Evolutionary conservation across 2,329 filamentous ascomycete genomes (phyloP).

Genomic region (Pseudocercospora pini-densiflorae): DNA sequence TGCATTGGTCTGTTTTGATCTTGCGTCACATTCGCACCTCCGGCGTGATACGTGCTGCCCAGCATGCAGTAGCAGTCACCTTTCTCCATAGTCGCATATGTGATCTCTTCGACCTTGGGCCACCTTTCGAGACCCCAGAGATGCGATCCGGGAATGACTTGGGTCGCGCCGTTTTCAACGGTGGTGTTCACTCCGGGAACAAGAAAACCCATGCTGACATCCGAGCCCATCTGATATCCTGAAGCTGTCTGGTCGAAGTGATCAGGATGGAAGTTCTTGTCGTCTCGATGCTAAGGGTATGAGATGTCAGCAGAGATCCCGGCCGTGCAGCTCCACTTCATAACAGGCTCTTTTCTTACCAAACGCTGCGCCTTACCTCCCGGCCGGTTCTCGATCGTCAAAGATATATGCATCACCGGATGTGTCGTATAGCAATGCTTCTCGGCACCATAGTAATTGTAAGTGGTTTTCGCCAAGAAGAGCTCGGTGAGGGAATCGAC

Average conservation of each 20-base stretch:
- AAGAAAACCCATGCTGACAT: conserved; percentile 2
- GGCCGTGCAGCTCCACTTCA: background rate
- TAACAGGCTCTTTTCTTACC: background rate
- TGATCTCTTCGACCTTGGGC: conserved; percentile 7
- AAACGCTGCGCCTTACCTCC: conserved; percentile 1
- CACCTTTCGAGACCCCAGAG: conserved; percentile 3
- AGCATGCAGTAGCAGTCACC: conserved; percentile 4
- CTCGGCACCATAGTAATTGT: conserved; percentile 8
- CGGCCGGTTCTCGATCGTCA: conserved; percentile 5
- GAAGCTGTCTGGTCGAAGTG: conserved; percentile 3
- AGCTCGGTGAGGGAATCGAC: background rate
- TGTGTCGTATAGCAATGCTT: conserved; percentile 9
- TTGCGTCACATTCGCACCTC: background rate
- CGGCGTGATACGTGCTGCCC: conserved; percentile 2
- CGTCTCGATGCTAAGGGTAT: background rate
- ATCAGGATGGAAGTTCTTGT: conserved; percentile 10
- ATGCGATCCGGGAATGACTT: conserved; percentile 7
- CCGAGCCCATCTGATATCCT: background rate
- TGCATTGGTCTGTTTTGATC: conserved; percentile 6
- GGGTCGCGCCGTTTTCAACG: conserved; percentile 6
- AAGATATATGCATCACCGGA: conserved; percentile 1
- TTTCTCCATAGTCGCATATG: conserved; percentile 7
- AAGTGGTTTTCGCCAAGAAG: conserved; percentile 4
- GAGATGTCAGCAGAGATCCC: background rate
- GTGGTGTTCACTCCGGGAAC: conserved; percentile 5